A percentile compares a stretch with the other conserved stretches of the same genome.
Conservation (phyloP, 2,329 filamentous ascomycete species). For the Zymoseptoria tritici region DNA sequence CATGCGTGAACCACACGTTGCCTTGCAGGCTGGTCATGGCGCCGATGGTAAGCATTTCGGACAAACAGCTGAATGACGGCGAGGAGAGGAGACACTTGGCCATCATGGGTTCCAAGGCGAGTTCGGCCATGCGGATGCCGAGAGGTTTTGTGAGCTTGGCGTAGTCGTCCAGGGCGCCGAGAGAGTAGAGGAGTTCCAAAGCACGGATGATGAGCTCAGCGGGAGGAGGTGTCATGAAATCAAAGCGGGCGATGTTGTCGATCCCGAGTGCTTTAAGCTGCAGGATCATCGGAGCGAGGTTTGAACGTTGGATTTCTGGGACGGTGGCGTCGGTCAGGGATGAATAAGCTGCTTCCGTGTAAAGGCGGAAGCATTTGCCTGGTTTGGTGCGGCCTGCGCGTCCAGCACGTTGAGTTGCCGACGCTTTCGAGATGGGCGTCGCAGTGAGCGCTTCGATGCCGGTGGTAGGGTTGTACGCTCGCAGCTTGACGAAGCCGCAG, state of each 20-base stretch:
- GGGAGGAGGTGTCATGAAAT: conserved; percentile 80
- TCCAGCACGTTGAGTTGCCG: conserved; percentile 84
- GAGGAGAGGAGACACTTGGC: conserved; percentile 77
- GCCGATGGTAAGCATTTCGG: conserved; percentile 82
- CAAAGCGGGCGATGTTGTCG: conserved; percentile 86
- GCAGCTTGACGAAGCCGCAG: conserved; percentile 81
- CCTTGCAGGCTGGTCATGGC: conserved; percentile 88
- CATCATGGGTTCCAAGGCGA: conserved; percentile 94
- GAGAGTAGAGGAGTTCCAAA: conserved; percentile 76
- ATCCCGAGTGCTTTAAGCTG: conserved; percentile 93
- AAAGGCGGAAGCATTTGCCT: conserved; percentile 90
- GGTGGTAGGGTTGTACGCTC: conserved; percentile 73
- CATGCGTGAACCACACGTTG: conserved; percentile 72
- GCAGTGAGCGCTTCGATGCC: conserved; percentile 83
- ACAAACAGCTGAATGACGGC: conserved; percentile 65
- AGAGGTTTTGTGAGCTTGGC: conserved; percentile 83
- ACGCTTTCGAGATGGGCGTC: conserved; percentile 79
- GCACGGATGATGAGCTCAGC: conserved; percentile 77
- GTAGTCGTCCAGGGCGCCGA: conserved; percentile 82
- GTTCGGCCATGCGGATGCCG: conserved; percentile 85
- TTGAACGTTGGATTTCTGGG: conserved; percentile 87
- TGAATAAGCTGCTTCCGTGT: conserved; percentile 67
- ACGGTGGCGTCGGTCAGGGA: conserved; percentile 63
- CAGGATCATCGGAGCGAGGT: conserved; percentile 78
- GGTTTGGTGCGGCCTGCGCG: conserved; percentile 81